A percentile compares a stretch with the other conserved stretches of the same genome.
Conservation (phyloP, 2,329 filamentous ascomycete species). For the Fusarium sp. region DNA sequence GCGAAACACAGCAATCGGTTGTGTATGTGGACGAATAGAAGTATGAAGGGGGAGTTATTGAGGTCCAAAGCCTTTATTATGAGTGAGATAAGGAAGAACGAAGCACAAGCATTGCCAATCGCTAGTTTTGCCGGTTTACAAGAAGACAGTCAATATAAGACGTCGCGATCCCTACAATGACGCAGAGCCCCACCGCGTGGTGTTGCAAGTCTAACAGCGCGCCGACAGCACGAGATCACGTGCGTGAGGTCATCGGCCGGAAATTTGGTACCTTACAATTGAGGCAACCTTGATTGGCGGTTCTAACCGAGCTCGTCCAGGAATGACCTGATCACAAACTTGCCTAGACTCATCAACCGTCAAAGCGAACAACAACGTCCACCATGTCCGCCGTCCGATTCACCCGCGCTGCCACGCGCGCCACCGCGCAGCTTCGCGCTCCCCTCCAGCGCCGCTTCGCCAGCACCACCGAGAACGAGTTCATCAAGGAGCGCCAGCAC, state of each 20-base stretch:
- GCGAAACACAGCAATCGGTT: not conserved
- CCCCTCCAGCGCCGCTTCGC: constrained; percentile 78
- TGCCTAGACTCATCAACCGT: constrained; percentile 41
- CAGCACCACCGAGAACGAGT: constrained; percentile 86
- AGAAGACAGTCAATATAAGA: not conserved
- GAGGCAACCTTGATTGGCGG: constrained; percentile 50
- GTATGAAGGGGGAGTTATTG: too few species aligned
- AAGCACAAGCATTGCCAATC: not conserved
- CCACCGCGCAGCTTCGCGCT: constrained; percentile 69
- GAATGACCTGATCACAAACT: constrained; percentile 53
- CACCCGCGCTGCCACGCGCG: constrained; percentile 73
- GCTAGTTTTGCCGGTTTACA: not conserved
- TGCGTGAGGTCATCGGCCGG: constrained; percentile 22
- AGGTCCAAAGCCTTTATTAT: too few species aligned
- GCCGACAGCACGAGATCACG: constrained; percentile 50
- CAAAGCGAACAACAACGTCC: constrained; percentile 47
- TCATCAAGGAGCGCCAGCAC: constrained; percentile 90
- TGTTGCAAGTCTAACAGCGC: constrained; percentile 31
- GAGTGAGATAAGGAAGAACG: not conserved
- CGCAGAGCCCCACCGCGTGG: constrained; percentile 33
- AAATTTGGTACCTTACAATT: constrained; percentile 48
- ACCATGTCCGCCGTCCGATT: constrained; percentile 76
- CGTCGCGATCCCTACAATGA: constrained; percentile 32
- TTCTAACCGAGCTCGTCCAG: constrained; percentile 52
- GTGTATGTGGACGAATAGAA: not conserved